Base-by-base conservation (phyloP, 2,329 filamentous ascomycete species). In the Aureobasidium sp. region DNA sequence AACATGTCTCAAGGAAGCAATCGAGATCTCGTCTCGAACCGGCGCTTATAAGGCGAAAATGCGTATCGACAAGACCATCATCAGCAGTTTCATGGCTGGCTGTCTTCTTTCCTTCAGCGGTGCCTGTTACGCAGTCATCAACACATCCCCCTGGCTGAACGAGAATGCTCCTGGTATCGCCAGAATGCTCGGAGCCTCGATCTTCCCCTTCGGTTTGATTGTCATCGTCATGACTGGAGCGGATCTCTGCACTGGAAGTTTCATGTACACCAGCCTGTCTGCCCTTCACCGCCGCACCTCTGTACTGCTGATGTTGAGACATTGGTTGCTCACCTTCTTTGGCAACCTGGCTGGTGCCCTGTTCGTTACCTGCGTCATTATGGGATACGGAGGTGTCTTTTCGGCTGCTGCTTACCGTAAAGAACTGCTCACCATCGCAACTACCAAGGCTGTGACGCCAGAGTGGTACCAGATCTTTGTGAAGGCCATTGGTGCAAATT, bases 401-500 rank as follows among this genome's bases (percentile, higher is more conserved):
- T 73, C 76, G 2, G 41, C 61, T 3, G 53, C 64, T 0, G 75
- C 77, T 0, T 83, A 79, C 67, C 74, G 71, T 51, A 71, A 73
- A 0, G 72, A 79, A 51, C 78, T 76, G 1, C 73, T 81, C 20
- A 69, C 72, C 1, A 81, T 80, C 55, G 77, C 78, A 0, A 79
- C 74, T 7, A 73, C 75, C 20, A 84, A 84, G 65, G 78, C 77
- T 64, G 70, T 82, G 8, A 74, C 70, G 0, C 81, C 81, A 0
- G 66, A 73, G 4, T 81, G 80, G 73, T 78, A 81, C 56, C 76
- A 79, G 62, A 80, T 84, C 53, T 82, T 85, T 67, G 70, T 84
- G 0, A 76, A 79, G 47, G 82, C 72, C 0, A 82, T 85, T 45
- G 79, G 82, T 5, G 64, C 62, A n/a, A 63, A 66, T n/a, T 66